Evolutionary conservation across 257 asterid genomes (phyloP), one percentile per base, ranked within the genome.

Genomic region (Solanum gandarillasii): DNA sequence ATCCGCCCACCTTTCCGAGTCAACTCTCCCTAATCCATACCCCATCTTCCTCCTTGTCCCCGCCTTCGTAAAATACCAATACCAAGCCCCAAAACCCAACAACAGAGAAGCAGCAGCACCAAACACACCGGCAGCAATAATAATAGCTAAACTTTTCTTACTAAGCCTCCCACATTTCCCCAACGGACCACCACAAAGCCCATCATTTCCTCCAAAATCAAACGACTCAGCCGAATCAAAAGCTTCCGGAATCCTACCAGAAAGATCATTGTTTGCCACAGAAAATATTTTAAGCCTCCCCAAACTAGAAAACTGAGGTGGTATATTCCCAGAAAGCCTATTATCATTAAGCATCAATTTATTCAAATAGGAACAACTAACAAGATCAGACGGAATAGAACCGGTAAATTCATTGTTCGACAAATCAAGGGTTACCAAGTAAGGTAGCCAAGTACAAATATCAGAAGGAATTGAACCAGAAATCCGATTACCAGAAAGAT

Each of bases 391-490:
- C 39, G 99, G 99, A 62, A 97, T 97, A 12, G 82, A 25, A 27
- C 98, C 99, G 34, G 94, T 90, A 91, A 97, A 92, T 20, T 25
- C 52, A 75, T 97, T 97, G 23, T 84, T 75, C 12, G 99, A 93
- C 87, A 97, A 90, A 91, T 97, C 99, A 25, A 96, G 94, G 35
- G 91, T 90, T 1, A 92, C 94, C 87, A 97, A 91, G 91, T 93
- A 96, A 12, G 98, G 98, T 87, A 97, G 82, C 99, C 99, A 96
- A 65, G 71, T 87, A 88, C 99, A 97, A 85, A 97, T 93, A 86
- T 91, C 88, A 60, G 88, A 7, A 6, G 99, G 99, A 43, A 97
- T 94, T 55, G 93, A 41, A 85, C 99, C 99, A 16, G 95, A 87
- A 70, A 96, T 89, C 18, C 89, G 79, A 75, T 97, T 97, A 88